Conservation (phyloP, 805 yeast genomes). For the Ogataea nonfermentans region DNA sequence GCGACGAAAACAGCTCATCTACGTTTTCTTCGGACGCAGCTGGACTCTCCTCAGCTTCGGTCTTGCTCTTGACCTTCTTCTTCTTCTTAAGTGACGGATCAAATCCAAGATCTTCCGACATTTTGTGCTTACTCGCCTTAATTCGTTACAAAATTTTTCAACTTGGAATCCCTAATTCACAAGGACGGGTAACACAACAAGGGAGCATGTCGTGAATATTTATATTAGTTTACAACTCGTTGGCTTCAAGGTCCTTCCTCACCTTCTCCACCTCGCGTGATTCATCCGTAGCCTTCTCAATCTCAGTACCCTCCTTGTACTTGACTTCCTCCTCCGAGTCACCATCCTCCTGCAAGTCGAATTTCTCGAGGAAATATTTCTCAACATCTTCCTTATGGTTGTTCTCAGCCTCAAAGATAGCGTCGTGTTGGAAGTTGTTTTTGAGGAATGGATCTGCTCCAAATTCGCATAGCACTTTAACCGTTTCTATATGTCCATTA, state of each 20-base stretch:
- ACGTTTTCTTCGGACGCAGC: constrained; percentile 42
- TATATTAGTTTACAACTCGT: constrained; percentile 6
- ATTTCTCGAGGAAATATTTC: constrained; percentile 70
- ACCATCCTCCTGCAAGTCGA: constrained; percentile 60
- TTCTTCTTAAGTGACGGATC: constrained; percentile 77
- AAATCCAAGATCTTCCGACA: constrained; percentile 54
- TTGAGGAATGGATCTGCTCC: constrained; percentile 79
- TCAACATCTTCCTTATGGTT: constrained; percentile 75
- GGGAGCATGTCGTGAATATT: constrained; percentile 4
- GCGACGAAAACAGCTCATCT: constrained; percentile 71
- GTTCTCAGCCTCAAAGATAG: constrained; percentile 85
- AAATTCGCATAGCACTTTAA: constrained; percentile 68
- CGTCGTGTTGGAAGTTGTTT: constrained; percentile 76
- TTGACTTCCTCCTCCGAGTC: constrained; percentile 33
- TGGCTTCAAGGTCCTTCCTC: constrained; percentile 27
- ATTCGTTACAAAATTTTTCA: constrained; percentile 16
- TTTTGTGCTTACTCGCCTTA: constrained; percentile 7
- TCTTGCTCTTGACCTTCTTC: constrained; percentile 57
- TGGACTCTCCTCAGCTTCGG: constrained; percentile 30
- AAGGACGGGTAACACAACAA: constrained; percentile 14
- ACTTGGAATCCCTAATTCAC: not conserved
- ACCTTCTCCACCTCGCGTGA: constrained; percentile 39
- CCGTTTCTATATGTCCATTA: constrained; percentile 77
- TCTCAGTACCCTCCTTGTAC: constrained; percentile 50
- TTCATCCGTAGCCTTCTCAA: constrained; percentile 47